Evolutionary conservation across 1,284 basidiomycete species (phyloP).

Genomic region (Fomitopsis palustris): DNA sequence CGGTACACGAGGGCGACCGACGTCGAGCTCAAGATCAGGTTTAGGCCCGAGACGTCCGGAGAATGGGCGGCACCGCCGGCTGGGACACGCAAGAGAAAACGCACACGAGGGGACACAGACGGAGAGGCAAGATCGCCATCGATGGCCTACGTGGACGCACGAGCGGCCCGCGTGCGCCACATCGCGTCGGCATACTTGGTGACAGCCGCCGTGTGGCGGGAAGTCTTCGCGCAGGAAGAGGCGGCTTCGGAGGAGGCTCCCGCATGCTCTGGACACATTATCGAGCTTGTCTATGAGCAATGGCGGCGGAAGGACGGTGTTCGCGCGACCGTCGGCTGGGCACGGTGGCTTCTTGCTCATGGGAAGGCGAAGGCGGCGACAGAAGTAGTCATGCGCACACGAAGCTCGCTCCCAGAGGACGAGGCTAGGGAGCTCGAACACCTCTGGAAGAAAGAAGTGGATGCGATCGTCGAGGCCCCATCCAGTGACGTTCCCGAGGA

Average conservation of each 20-base stretch:
- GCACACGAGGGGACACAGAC: neutral
- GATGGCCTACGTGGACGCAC: slow-evolving; percentile 12
- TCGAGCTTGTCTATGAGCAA: slow-evolving; percentile 36
- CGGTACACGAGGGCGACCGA: slow-evolving; percentile 33
- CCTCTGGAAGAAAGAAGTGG: slow-evolving; percentile 23
- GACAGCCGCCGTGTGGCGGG: slow-evolving; percentile 42
- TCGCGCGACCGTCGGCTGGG: slow-evolving; percentile 43
- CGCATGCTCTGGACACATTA: slow-evolving; percentile 18
- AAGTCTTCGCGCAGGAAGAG: slow-evolving; percentile 34
- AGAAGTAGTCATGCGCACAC: slow-evolving; percentile 21
- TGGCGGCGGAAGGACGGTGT: slow-evolving; percentile 39
- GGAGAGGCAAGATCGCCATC: neutral
- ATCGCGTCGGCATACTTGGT: slow-evolving; percentile 40
- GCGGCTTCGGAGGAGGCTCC: slow-evolving; percentile 1
- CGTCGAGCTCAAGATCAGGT: slow-evolving; percentile 9
- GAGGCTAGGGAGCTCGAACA: slow-evolving; percentile 20
- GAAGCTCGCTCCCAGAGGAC: slow-evolving; percentile 14
- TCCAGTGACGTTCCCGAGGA: slow-evolving; percentile 7
- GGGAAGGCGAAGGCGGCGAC: slow-evolving; percentile 32
- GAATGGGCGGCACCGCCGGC: neutral
- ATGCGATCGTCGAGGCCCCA: slow-evolving; percentile 1
- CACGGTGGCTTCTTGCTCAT: slow-evolving; percentile 39
- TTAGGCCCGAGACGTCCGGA: neutral
- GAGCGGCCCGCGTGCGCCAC: slow-evolving; percentile 36
- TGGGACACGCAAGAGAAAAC: slow-evolving; percentile 12